A percentile compares a stretch with the other conserved stretches of the same genome.
Conservation (phyloP, 2,329 filamentous ascomycete species). For the Microdochium trichocladiopsis region DNA sequence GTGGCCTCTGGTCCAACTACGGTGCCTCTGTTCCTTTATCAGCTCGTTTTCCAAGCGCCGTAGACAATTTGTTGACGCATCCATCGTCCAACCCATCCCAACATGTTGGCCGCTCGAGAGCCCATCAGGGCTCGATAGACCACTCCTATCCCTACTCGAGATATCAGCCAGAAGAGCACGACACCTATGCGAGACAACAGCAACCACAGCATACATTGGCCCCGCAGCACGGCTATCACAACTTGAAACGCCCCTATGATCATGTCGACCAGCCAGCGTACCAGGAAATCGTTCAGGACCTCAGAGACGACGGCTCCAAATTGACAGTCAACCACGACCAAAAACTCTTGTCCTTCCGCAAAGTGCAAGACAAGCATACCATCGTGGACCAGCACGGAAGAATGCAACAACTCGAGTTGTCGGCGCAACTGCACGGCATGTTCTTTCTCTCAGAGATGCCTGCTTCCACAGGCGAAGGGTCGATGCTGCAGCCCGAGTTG, state of each 20-base stretch:
- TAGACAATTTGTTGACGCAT: slow-evolving; percentile 41
- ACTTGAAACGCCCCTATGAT: slow-evolving; percentile 50
- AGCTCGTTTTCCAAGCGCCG: slow-evolving; percentile 39
- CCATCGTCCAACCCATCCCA: slow-evolving; percentile 36
- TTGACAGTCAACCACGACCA: slow-evolving; percentile 53
- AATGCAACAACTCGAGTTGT: slow-evolving; percentile 54
- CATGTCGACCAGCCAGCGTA: slow-evolving; percentile 48
- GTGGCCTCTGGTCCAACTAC: slow-evolving; percentile 53
- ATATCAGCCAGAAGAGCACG: slow-evolving; percentile 47
- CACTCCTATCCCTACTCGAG: slow-evolving; percentile 46
- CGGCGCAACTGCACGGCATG: slow-evolving; percentile 79
- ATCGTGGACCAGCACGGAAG: slow-evolving; percentile 52
- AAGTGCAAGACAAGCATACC: slow-evolving; percentile 51
- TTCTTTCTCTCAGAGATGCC: slow-evolving; percentile 81
- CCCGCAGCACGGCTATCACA: slow-evolving; percentile 45
- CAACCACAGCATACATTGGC: slow-evolving; percentile 39
- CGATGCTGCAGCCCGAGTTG: slow-evolving; percentile 65
- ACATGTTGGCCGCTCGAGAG: slow-evolving; percentile 41
- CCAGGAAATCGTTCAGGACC: slow-evolving; percentile 54
- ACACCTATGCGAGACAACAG: slow-evolving; percentile 46
- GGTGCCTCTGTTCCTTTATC: slow-evolving; percentile 46
- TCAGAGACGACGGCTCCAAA: slow-evolving; percentile 51
- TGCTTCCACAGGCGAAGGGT: slow-evolving; percentile 51
- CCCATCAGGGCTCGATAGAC: slow-evolving; percentile 41
- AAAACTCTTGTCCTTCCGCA: slow-evolving; percentile 52